Evolutionary conservation across 192 early-diverging fungal species (phyloP).

Genomic region (Backusella morwellensis): DNA sequence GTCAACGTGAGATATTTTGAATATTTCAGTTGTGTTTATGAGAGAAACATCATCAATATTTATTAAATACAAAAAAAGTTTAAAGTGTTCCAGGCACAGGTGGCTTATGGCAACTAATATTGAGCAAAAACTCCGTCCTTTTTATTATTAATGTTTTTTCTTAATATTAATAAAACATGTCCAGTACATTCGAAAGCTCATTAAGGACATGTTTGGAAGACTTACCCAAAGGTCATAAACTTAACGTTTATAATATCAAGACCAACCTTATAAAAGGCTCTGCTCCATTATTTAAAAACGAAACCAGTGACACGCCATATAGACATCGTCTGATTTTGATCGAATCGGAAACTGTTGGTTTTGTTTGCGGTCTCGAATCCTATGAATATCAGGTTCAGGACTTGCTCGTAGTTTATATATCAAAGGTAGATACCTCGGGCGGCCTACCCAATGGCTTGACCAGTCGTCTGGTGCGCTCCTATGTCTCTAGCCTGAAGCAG

Average conservation of each 20-base stretch:
- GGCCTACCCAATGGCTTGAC: constrained; percentile 25
- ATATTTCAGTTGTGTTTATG: too few relatives aligned
- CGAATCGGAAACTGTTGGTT: neutral
- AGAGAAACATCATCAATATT: too few relatives aligned
- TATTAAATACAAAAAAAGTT: too few relatives aligned
- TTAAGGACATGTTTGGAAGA: neutral
- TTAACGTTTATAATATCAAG: constrained; percentile 1
- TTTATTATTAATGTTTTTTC: neutral
- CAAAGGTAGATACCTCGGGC: constrained; percentile 48
- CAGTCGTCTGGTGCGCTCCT: constrained; percentile 30
- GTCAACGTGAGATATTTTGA: too few relatives aligned
- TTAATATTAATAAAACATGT: neutral
- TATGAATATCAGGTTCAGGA: constrained; percentile 17
- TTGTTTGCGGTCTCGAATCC: constrained; percentile 25
- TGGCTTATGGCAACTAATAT: neutral
- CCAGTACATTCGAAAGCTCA: neutral
- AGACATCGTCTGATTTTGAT: constrained; percentile 14
- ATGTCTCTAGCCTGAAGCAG: constrained; percentile 26
- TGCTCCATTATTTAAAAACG: neutral
- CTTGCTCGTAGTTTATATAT: constrained; percentile 28
- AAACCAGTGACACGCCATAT: neutral
- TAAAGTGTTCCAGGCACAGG: neutral
- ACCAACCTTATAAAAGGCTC: neutral
- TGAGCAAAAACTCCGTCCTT: neutral
- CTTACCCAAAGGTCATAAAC: neutral